Percentiles rank a stretch among this genome's conserved stretches.
Conservation (phyloP, 2,329 filamentous ascomycete genomes). For the Fusarium aywerte region DNA sequence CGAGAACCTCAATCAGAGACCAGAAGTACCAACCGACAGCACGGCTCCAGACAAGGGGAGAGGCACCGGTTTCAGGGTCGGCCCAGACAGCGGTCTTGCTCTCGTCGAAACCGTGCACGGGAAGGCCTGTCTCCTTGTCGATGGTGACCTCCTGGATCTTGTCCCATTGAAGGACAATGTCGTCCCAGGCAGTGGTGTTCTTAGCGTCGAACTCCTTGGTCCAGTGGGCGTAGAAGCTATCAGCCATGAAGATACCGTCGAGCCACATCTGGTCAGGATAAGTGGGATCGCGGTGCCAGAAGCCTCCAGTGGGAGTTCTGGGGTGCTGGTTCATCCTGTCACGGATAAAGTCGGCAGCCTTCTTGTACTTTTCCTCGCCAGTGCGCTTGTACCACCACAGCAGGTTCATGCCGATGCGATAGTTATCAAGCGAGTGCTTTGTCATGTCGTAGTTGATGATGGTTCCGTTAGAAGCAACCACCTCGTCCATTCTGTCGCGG, state of each 20-base stretch:
- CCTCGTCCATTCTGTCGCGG: slow-evolving; percentile 58
- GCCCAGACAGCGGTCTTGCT: slow-evolving; percentile 62
- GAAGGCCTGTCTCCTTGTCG: slow-evolving; percentile 53
- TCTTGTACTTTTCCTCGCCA: slow-evolving; percentile 59
- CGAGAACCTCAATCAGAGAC: slow-evolving; percentile 61
- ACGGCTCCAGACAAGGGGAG: slow-evolving; percentile 64
- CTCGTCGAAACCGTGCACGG: slow-evolving; percentile 67
- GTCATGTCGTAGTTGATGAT: slow-evolving; percentile 58
- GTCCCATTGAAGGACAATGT: slow-evolving; percentile 58
- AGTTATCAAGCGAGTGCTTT: slow-evolving; percentile 63
- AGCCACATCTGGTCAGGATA: slow-evolving; percentile 63
- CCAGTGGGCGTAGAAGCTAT: slow-evolving; percentile 57
- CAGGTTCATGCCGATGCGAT: slow-evolving; percentile 64
- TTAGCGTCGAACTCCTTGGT: slow-evolving; percentile 51
- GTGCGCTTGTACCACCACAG: slow-evolving; percentile 61
- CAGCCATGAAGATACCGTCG: slow-evolving; percentile 65
- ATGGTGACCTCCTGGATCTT: slow-evolving; percentile 57
- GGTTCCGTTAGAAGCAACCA: slow-evolving; percentile 55
- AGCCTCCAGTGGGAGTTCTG: slow-evolving; percentile 61
- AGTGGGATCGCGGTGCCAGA: slow-evolving; percentile 61
- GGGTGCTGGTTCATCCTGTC: slow-evolving; percentile 60
- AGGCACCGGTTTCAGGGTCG: slow-evolving; percentile 59
- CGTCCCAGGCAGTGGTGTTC: slow-evolving; percentile 57
- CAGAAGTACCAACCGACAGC: slow-evolving; percentile 66
- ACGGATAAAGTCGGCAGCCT: slow-evolving; percentile 59